phyloP scores from a whole-genome alignment of 1,284 basidiomycete species.

The Cutaneotrichosporon dermatis region DNA sequence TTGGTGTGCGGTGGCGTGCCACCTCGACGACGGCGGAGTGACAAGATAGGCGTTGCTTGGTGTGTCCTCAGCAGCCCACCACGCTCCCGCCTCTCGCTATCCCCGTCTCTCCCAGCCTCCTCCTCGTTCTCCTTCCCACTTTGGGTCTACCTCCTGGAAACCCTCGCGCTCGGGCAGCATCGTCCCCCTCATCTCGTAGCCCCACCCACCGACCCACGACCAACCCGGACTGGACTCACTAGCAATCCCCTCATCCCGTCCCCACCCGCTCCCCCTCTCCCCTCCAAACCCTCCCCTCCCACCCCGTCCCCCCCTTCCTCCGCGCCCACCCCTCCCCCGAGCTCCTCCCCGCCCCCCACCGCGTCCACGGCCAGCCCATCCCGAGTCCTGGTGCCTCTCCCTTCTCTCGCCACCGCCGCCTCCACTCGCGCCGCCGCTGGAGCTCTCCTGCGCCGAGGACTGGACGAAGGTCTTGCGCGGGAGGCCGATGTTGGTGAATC shows the following conservation, averaged over 20 bases:
- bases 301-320: neutral
- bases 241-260: slow-evolving; percentile 40
- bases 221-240: slow-evolving; percentile 28
- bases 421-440: neutral
- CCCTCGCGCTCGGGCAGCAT: too few relatives aligned
- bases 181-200: too few relatives aligned
- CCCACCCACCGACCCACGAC: too few relatives aligned
- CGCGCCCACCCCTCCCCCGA: slow-evolving; percentile 9
- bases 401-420: neutral
- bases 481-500: slow-evolving; percentile 49
- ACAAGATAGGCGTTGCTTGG: too few relatives aligned
- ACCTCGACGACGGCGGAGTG: too few relatives aligned
- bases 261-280: slow-evolving; percentile 31
- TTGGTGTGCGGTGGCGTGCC: too few relatives aligned
- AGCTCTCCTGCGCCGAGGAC: slow-evolving; percentile 42
- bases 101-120: too few relatives aligned
- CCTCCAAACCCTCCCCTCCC: slow-evolving; percentile 8
- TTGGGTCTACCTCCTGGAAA: too few relatives aligned
- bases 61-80: too few relatives aligned
- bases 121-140: too few relatives aligned
- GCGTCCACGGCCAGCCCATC: neutral
- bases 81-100: too few relatives aligned
- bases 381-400: neutral
- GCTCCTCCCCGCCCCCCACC: slow-evolving; percentile 19
- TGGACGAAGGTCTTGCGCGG: slow-evolving; percentile 43